phyloP scores from a whole-genome alignment of 1,139 yeast species.

The Suhomyces panamericanus region DNA sequence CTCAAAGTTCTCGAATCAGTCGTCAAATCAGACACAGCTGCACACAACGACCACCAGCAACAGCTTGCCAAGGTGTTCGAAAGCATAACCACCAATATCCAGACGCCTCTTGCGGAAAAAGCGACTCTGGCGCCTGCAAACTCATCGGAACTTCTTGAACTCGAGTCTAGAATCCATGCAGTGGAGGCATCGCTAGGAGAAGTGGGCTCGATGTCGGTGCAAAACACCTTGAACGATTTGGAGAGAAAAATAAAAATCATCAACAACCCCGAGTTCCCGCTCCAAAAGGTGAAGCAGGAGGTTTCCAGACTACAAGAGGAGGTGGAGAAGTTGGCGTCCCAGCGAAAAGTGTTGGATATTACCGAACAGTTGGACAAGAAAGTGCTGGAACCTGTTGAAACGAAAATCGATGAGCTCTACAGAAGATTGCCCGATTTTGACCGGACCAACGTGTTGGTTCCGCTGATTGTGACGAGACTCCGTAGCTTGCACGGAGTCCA shows the following conservation, averaged over 20 bases:
- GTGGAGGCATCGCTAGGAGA: conserved; percentile 27
- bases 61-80: not conserved
- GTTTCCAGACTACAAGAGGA: conserved; percentile 20
- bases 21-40: not conserved
- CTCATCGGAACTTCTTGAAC: conserved; percentile 16
- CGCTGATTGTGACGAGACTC: conserved; percentile 44
- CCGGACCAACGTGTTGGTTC: conserved; percentile 34
- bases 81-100: not conserved
- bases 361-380: conserved; percentile 14
- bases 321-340: conserved; percentile 21
- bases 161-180: conserved; percentile 27
- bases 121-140: not conserved
- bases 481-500: conserved; percentile 48
- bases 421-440: conserved; percentile 38
- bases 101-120: conserved; percentile 7
- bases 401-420: conserved; percentile 41
- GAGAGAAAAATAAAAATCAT: conserved; percentile 38
- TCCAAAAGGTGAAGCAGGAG: conserved; percentile 24
- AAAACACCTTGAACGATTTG: conserved; percentile 34
- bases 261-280: conserved; percentile 34
- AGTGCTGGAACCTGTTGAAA: conserved; percentile 12
- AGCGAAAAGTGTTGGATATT: conserved; percentile 17
- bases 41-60: not conserved
- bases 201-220: conserved; percentile 21
- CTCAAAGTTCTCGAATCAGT: not conserved